phyloP scores from a whole-genome alignment of 495 filamentous ascomycete species.

The Talaromyces thailandensis region DNA sequence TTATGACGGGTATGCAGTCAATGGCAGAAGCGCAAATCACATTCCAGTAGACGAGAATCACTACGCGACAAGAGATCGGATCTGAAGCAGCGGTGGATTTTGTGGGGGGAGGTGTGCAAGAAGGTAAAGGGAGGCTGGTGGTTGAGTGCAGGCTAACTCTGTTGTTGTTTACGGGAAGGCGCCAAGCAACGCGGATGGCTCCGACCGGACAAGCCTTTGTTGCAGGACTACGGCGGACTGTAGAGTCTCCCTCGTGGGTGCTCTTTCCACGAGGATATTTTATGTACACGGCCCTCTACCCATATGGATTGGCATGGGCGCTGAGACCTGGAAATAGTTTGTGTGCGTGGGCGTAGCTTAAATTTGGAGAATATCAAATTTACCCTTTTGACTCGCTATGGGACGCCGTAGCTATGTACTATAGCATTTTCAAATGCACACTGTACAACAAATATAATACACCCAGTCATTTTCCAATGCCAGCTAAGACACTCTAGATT shows the following conservation, averaged over 20 bases:
- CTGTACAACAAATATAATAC: neutral
- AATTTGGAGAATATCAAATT: neutral
- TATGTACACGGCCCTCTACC: neutral
- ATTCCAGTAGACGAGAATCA: neutral
- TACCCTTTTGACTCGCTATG: neutral
- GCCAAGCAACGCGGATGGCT: slow-evolving; percentile 2
- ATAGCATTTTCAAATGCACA: neutral
- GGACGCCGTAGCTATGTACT: neutral
- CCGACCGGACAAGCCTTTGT: neutral
- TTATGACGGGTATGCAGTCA: neutral
- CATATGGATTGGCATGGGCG: neutral
- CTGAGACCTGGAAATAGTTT: neutral
- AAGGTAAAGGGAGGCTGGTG: neutral
- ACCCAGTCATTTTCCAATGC: neutral
- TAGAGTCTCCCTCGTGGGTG: neutral
- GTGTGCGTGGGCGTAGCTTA: neutral
- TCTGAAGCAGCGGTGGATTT: neutral
- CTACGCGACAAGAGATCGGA: neutral
- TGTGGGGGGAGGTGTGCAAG: neutral
- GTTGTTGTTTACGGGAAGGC: neutral
- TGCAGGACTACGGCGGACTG: neutral
- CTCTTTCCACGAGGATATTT: neutral
- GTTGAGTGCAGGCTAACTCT: neutral
- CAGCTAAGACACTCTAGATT: neutral
- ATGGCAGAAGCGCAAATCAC: slow-evolving; percentile 1